Evolutionary conservation across 1,139 yeast species (phyloP).

Genomic region (Yamadazyma triangularis): DNA sequence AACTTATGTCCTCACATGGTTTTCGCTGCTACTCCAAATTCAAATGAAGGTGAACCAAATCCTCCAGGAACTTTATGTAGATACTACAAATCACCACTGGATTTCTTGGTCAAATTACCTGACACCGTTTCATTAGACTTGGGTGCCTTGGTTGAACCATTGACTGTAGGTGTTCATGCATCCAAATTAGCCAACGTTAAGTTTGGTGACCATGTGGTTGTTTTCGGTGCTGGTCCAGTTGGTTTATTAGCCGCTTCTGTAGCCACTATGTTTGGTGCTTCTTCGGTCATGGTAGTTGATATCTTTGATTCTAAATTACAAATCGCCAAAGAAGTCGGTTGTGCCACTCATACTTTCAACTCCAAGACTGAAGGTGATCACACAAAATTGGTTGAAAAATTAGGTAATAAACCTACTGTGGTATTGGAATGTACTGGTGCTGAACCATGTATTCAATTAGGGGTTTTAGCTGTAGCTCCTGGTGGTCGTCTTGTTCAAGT

Average conservation of each 20-base stretch:
- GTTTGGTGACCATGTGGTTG: conserved; percentile 71
- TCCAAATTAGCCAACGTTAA: conserved; percentile 61
- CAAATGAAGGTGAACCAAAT: conserved; percentile 33
- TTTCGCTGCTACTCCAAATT: conserved; percentile 78
- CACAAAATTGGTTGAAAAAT: conserved; percentile 29
- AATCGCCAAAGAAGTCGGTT: conserved; percentile 53
- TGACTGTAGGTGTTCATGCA: conserved; percentile 84
- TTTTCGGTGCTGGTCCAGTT: conserved; percentile 93
- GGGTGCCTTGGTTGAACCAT: conserved; percentile 88
- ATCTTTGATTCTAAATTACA: conserved; percentile 54
- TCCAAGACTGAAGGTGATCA: conserved; percentile 40
- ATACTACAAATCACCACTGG: conserved; percentile 76
- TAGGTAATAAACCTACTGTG: conserved; percentile 50
- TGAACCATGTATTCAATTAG: conserved; percentile 62
- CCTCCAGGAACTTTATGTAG: conserved; percentile 70
- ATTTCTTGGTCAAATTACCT: conserved; percentile 76
- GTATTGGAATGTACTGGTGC: conserved; percentile 70
- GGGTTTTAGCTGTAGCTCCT: conserved; percentile 50
- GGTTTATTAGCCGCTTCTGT: conserved; percentile 77
- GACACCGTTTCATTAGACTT: conserved; percentile 73
- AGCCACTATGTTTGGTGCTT: conserved; percentile 81
- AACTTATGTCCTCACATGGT: conserved; percentile 81
- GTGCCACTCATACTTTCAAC: conserved; percentile 59
- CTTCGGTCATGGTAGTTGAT: conserved; percentile 63
- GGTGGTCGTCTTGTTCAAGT: conserved; percentile 74